These are phyloP conservation scores for Balakata baccata DNA, from an alignment of 345 rosid species.

Conservation along the genomic window DNA sequence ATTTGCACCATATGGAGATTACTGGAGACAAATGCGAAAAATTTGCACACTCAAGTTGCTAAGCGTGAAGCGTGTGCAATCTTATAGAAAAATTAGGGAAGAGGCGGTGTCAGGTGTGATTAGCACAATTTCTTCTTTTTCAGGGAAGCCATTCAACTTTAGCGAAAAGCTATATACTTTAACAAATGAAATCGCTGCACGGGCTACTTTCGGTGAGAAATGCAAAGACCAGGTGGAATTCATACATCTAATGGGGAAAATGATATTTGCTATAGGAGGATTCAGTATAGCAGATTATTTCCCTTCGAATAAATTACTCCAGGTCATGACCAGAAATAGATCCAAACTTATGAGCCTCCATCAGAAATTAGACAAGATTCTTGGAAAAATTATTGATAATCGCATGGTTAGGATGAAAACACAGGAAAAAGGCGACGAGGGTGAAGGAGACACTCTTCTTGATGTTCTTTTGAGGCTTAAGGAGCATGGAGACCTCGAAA, in stretches of 20 bases:
- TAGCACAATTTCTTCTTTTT: no score
- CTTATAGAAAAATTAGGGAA: no score
- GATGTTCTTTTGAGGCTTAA: constrained; percentile 33
- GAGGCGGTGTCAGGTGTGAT: no score
- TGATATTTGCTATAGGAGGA: constrained; percentile 2
- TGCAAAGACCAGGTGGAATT: no score
- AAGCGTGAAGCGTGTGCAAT: no score
- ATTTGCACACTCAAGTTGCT: constrained; percentile 16
- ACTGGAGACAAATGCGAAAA: constrained; percentile 26
- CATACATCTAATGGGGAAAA: constrained; percentile 18
- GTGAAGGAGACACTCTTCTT: no score
- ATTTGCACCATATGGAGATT: constrained; percentile 23
- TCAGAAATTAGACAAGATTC: background rate
- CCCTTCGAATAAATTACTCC: constrained; percentile 3
- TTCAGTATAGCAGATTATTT: background rate
- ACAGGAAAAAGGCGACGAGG: no score
- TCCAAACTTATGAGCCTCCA: background rate
- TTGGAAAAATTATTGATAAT: no score
- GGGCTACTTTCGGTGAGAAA: no score
- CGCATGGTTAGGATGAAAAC: constrained; percentile 28
- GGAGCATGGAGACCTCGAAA: constrained; percentile 9
- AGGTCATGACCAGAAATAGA: background rate
- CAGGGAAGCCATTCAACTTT: no score
- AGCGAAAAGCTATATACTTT: no score
- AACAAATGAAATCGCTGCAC: no score